Evolutionary conservation across 176 grass and related monocot species (phyloP).

Genomic region (Bonia amplexicaulis): DNA sequence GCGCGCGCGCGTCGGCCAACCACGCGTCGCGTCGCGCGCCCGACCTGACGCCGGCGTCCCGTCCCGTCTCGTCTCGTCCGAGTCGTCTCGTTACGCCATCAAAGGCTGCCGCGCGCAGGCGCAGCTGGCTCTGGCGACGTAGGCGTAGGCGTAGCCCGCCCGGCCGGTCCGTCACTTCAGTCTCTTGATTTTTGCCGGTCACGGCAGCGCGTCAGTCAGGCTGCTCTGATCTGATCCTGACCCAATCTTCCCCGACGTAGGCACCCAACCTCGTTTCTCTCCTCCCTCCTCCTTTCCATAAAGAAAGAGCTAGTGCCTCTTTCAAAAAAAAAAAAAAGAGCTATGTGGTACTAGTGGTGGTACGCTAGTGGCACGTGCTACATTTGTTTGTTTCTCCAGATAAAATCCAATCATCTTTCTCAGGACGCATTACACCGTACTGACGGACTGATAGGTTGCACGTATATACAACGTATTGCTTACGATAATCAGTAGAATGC

Average conservation of each 20-base stretch:
- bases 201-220: slow-evolving; percentile 6
- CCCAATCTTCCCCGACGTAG: neutral
- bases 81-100: slow-evolving; percentile 1
- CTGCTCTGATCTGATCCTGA: neutral
- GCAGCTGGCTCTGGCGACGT: neutral
- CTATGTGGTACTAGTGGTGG: neutral
- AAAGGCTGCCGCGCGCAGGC: slow-evolving; percentile 3
- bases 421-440: neutral
- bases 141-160: too few relatives aligned
- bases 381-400: neutral
- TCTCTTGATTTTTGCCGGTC: slow-evolving; percentile 29
- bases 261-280: neutral
- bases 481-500: neutral
- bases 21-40: neutral
- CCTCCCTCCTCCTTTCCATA: neutral
- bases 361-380: neutral
- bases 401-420: neutral
- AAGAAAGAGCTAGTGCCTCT: neutral
- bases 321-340: too few relatives aligned
- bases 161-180: slow-evolving; percentile 7
- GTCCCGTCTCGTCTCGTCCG: slow-evolving; percentile 21
- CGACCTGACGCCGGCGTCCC: neutral
- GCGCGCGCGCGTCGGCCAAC: neutral
- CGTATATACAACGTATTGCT: neutral
- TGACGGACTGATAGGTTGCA: neutral